Base-by-base conservation (phyloP, 805 yeast species). In the Schwanniomyces sp. region DNA sequence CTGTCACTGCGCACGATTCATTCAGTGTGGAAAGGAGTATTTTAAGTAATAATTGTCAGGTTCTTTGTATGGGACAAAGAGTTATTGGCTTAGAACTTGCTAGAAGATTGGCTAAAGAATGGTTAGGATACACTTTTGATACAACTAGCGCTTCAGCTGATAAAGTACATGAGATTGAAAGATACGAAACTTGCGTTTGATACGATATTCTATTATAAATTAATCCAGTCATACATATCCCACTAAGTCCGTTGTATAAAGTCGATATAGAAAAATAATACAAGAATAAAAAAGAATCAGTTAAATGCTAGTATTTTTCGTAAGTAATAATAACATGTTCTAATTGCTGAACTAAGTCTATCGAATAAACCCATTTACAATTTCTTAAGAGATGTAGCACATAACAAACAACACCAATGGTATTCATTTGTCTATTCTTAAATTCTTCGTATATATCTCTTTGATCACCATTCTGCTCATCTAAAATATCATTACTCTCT, bases 1-100 rank as follows among this genome's bases (percentile, higher is more conserved):
- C 79, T 1, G 79, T 70, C 8, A 75, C 79, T 18, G 79, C 79
- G 4, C 79, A 74, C 48, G 79, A 75, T 53, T 66, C 74, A 5
- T 74, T 74, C 61, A 65, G 74, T 36, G 79, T 75, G 17, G 80
- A 75, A 54, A 60, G 80, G 46, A 64, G 73, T 29, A 72, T 75
- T 26, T 61, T 72, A 17, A 65, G 74, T 17, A 75, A 75, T 53
- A 63, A 75, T 52, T 68, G 75, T 47, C 80, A 75, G 49, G 63
- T 75, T 16, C 61, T 75, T 42, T 75, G 80, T 51, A 71, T 75
- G 77, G 80, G 80, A 0, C 72, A 75, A 54, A 61, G 80, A 49
- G 79, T 75, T 7, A 62, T 75, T 36, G 79, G 79, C 1, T 42
- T 70, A 5, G 75, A 75, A 52, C 62, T 75, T 27, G 78, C 78